Conservation (phyloP, 2,329 filamentous ascomycete genomes). For the Ilyonectria mors-panacis region DNA sequence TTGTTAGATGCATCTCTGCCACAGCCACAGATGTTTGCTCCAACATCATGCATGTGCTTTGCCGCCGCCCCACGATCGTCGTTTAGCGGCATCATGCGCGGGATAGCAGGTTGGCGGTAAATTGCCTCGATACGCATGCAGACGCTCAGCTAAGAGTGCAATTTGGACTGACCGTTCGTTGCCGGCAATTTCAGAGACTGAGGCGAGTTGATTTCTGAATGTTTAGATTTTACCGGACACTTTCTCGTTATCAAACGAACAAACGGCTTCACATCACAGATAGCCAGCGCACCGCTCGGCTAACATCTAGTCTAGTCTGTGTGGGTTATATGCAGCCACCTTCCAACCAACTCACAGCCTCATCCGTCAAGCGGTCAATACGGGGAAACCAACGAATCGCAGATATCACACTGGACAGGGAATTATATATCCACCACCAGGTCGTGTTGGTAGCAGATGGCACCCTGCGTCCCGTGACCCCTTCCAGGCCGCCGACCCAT, state of each 20-base stretch:
- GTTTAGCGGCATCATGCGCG: neutral
- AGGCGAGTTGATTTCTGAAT: neutral
- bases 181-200: neutral
- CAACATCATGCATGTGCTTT: constrained; percentile 6
- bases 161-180: neutral
- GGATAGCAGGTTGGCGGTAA: neutral
- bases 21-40: neutral
- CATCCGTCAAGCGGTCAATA: constrained; percentile 1
- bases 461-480: neutral
- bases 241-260: neutral
- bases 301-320: neutral
- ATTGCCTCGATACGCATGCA: neutral
- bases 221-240: neutral
- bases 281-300: neutral
- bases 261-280: neutral
- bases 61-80: constrained; percentile 1
- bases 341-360: neutral
- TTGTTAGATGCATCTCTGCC: neutral
- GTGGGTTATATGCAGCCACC: constrained; percentile 6
- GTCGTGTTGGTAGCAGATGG: neutral
- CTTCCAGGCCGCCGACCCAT: constrained; percentile 13
- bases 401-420: constrained; percentile 1
- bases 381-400: neutral
- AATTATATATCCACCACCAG: neutral
- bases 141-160: neutral